Base-by-base conservation (phyloP, 768 basidiomycete species). In the Filobasidium floriforme region DNA sequence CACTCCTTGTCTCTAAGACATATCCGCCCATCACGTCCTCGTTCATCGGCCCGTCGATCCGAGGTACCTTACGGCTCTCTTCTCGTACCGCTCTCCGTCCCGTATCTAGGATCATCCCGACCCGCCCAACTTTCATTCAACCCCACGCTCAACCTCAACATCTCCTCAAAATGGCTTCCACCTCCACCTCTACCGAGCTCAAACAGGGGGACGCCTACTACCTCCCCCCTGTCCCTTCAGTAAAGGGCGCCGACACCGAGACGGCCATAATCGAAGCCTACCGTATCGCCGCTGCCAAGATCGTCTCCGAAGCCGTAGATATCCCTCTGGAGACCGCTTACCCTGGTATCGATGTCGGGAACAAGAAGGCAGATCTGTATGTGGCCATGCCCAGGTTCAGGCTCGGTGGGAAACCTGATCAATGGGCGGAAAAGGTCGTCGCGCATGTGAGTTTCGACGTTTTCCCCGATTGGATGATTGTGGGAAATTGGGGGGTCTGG, bases 361-460 rank as follows among this genome's bases (percentile, higher is more conserved):
- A 93, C 80, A 93, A 93, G 79, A 90, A 89, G n/a, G 87, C 84
- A 52, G 94, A 98, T 80, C 92, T 96, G 71, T 88, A 89, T 0
- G 85, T 97, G 22, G 92, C 94, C 0, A 79, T 97, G 59, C 89
- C 92, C n/a, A 85, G 93, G 68, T 97, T 93, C 80, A 83, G 89
- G 63, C 80, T 94, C 28, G 86, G 87, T 9, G 91, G 86, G 22
- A 92, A 92, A 75, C 83, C 88, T 0, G 88, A 92, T 51, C 87
- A 88, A 40, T 81, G 88, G 19, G 91, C 88, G 0, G 80, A 84
- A 60, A 84, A 85, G 75, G 87, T 97, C 43, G 81, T 87, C n/a
- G 84, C 82, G 43, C 82, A 86, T 73, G 92, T 92, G 69, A 72
- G 85, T 82, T 12, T 1, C n/a, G n/a, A n/a, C n/a, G n/a, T n/a